These are phyloP conservation scores for Cladophialophora carrionii DNA, from an alignment of 2,329 filamentous ascomycete genomes.

Conservation along the genomic window DNA sequence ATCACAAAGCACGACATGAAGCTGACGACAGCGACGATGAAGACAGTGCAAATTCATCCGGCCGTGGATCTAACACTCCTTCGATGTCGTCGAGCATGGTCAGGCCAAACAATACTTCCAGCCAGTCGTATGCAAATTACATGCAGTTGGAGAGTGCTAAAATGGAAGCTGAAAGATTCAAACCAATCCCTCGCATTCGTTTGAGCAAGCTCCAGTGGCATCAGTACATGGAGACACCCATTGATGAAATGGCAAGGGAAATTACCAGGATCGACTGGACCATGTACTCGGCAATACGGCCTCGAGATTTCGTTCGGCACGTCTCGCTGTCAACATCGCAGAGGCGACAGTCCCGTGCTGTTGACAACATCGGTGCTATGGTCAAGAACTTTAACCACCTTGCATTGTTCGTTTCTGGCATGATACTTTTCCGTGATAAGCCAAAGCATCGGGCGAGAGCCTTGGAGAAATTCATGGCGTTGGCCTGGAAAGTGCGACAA, in stretches of 20 bases:
- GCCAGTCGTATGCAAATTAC: constrained; percentile 48
- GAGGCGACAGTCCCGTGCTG: constrained; percentile 54
- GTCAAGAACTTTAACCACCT: constrained; percentile 89
- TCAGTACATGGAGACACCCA: constrained; percentile 81
- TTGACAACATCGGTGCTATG: constrained; percentile 91
- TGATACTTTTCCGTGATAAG: constrained; percentile 89
- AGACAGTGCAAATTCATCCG: constrained; percentile 42
- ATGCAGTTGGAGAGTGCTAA: constrained; percentile 75
- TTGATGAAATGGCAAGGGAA: constrained; percentile 85
- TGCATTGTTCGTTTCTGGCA: constrained; percentile 78
- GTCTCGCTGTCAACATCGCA: constrained; percentile 74
- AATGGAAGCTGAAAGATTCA: constrained; percentile 71
- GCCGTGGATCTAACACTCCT: constrained; percentile 46
- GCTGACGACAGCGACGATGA: constrained; percentile 36
- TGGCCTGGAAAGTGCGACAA: constrained; percentile 80
- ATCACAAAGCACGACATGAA: constrained; percentile 47
- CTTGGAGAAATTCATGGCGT: constrained; percentile 92
- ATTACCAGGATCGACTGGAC: constrained; percentile 96
- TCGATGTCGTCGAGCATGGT: constrained; percentile 48
- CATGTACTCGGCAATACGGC: constrained; percentile 93
- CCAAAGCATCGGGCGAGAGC: constrained; percentile 90
- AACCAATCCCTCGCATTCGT: constrained; percentile 68
- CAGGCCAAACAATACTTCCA: constrained; percentile 47
- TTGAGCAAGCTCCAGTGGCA: constrained; percentile 88
- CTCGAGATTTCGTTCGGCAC: constrained; percentile 89